These are phyloP conservation scores for Carex arenaria DNA, from an alignment of 202 grass and related monocot species.

Conservation along the genomic window DNA sequence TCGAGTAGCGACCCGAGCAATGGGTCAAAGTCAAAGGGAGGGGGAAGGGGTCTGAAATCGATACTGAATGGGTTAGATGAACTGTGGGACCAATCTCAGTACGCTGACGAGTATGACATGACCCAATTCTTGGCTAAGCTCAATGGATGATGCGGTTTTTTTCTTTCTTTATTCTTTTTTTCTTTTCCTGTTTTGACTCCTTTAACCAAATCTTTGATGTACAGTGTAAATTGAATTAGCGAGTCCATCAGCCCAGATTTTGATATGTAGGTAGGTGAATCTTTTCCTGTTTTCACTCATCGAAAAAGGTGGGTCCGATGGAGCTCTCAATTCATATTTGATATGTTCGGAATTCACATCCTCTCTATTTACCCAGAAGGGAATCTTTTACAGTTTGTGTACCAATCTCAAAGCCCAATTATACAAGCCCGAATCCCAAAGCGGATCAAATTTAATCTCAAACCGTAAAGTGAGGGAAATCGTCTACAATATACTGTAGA, in stretches of 20 bases:
- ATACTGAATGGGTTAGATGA: slow-evolving; percentile 77
- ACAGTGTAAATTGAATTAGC: slow-evolving; percentile 79
- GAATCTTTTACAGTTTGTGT: no score
- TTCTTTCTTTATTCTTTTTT: background rate
- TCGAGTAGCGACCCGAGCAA: slow-evolving; percentile 31
- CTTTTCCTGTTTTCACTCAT: no score
- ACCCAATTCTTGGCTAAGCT: slow-evolving; percentile 78
- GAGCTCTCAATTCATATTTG: no score
- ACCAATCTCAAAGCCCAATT: no score
- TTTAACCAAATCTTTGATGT: slow-evolving; percentile 33
- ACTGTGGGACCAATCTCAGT: slow-evolving; percentile 96
- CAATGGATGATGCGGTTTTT: slow-evolving; percentile 49
- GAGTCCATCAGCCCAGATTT: slow-evolving; percentile 41
- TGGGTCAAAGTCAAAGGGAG: slow-evolving; percentile 43
- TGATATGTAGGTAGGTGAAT: no score
- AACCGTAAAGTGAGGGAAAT: no score
- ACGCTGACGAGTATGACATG: slow-evolving; percentile 76
- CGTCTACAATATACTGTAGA: no score
- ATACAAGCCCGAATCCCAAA: no score
- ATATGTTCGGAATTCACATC: no score
- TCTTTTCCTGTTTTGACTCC: background rate
- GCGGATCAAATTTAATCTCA: no score
- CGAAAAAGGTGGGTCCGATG: no score
- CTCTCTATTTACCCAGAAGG: no score
- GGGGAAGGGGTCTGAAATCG: slow-evolving; percentile 77